Percentiles rank a stretch among this genome's conserved stretches.
phyloP scores from a whole-genome alignment of 495 filamentous ascomycete genomes.

The Talaromyces nanjingensis region DNA sequence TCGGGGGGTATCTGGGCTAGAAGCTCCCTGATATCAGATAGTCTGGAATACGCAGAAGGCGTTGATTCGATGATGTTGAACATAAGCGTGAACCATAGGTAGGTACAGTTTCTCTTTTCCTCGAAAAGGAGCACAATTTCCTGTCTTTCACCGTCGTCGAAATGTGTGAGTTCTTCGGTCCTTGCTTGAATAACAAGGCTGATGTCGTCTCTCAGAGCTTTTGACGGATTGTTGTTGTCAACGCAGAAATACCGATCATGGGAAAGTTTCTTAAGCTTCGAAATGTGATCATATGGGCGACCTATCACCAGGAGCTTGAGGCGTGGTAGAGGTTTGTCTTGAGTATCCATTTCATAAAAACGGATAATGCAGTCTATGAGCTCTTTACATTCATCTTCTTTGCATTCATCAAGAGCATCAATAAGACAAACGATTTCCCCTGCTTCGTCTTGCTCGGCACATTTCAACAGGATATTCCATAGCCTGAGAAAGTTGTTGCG shows the following conservation, averaged over 20 bases:
- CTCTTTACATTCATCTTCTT: conserved; percentile 7
- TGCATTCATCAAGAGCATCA: conserved; percentile 38
- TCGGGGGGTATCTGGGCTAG: not conserved
- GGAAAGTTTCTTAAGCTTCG: not conserved
- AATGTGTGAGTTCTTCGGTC: not conserved
- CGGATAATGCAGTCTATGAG: not conserved
- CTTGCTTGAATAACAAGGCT: not conserved
- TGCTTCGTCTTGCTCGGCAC: conserved; percentile 19
- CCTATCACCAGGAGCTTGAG: not conserved
- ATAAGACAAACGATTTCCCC: conserved; percentile 38
- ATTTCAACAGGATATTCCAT: conserved; percentile 29
- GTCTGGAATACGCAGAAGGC: not conserved
- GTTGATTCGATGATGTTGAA: not conserved
- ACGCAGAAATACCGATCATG: not conserved
- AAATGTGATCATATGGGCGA: not conserved
- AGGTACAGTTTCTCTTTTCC: not conserved
- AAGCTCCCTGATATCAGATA: not conserved
- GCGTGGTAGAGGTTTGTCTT: not conserved
- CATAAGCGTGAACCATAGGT: not conserved
- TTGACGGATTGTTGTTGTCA: not conserved
- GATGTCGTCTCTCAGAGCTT: not conserved
- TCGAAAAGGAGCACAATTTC: not conserved
- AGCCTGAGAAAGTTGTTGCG: conserved; percentile 22
- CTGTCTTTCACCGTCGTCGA: not conserved
- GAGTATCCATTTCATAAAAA: not conserved